Base-by-base conservation (phyloP, 2,329 filamentous ascomycete genomes). In the Pyrenochaeta sp. region DNA sequence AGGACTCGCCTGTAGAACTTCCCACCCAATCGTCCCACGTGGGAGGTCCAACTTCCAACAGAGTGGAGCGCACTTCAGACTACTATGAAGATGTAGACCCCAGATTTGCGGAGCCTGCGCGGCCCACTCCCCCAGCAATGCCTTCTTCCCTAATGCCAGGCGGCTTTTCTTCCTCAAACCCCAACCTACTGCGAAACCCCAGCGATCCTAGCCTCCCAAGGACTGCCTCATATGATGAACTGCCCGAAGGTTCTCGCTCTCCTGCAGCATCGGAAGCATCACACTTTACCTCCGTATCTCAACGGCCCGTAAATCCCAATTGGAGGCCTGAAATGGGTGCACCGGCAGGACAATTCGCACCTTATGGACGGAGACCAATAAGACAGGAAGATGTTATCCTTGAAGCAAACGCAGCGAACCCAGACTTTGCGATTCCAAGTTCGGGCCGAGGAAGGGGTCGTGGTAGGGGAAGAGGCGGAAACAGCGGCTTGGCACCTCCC, bases 1-100 rank as follows among this genome's bases (percentile, higher is more conserved):
- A 70, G 51, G 69, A 71, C 35, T 72, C 70, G 3, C 66, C 70
- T 4, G 58, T 71, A 3, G 65, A 68, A 36, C 49, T 67, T 23
- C 62, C 64, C 14, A 64, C 62, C 13, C 67, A 67, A 43, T 37
- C 61, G 9, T 58, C 69, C 7, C 60, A 58, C 9, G 44, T 60
- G 11, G 61, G 57, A 20, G 40, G 43, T 6, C 50, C 60, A 24
- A 55, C 34, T 26, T 65, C 67, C 19, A 51, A 53, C 6, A 42
- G 17, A 2, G 22, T 31, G 30, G 67, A 71, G 24, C 60, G 60
- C 17, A 70, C 59, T 35, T 77, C 79, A 8, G 65, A 81, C 51
- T 97, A 97, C 73, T 96, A 95, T 65, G 94, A 97, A 77, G 93
- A 97, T 68, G 84, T 96, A 9, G 91, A 96, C 55, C 91, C 93